Evolutionary conservation across 1,139 yeast species (phyloP), one percentile per base, ranked within the genome.

Genomic region (Lizanozyma gosingica): DNA sequence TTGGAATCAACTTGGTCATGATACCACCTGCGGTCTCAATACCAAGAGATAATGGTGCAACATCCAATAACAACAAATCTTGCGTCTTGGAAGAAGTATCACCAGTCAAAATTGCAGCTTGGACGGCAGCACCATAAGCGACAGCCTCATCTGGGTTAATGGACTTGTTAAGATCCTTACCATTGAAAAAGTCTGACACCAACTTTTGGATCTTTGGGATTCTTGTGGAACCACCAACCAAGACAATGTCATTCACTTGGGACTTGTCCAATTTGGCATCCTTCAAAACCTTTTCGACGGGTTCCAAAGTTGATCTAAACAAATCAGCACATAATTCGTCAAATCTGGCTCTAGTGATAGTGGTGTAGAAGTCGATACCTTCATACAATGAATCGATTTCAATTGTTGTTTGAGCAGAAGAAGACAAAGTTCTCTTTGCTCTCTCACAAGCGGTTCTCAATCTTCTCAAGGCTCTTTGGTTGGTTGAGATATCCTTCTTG

Each of bases 1-100:
- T 86, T 73, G 88, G 87, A 62, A 90, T 90, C 71, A 90, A 80
- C 68, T 88, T 87, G 63, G 96, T 88, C 95, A 88, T 87, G 62
- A 88, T 94, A 70, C 96, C 96, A 69, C 97, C 97, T 52, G 95
- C 84, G 60, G 95, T 88, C 73, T 90, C 97, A 63, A 88, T 90
- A 75, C 97, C 97, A 55, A 88, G 69, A 52, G 96, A 86, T 64
- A 88, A 79, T 66, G 97, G 96, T 61, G 87, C 85, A 56, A 85
- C 96, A 72, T 87, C 97, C 59, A 87, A 77, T 59, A 87, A 72
- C 56, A 87, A 82, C 60, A 87, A 77, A 64, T 86, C 95, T 63
- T 85, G 94, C 6, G 29, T 22, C 55, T 65, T 64, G 43, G 88
- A 78, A 45, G 84, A 78, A 47, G 90, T 79, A 65, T 84, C 94